Conservation (phyloP, 1,284 basidiomycete species). For the Sanguinoderma infundibulare region DNA sequence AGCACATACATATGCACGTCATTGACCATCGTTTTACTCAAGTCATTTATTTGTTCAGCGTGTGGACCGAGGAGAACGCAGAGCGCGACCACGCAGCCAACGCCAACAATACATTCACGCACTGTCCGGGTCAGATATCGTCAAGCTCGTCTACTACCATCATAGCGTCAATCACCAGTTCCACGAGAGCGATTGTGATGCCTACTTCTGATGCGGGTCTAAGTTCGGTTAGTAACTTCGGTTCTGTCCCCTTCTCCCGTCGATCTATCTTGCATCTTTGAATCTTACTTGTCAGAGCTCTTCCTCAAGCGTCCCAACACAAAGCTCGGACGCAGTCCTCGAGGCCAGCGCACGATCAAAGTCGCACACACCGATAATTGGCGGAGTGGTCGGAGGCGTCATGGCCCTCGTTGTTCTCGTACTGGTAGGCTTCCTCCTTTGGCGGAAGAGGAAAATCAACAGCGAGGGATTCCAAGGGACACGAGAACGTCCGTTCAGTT, state of each 20-base stretch:
- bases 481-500: not conserved
- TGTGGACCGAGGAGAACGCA: constrained; percentile 16
- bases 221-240: not conserved
- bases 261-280: not conserved
- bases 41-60: too few species aligned
- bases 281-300: not conserved
- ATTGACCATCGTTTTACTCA: too few species aligned
- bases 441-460: not conserved
- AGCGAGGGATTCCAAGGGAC: not conserved
- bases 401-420: not conserved
- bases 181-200: not conserved
- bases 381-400: not conserved
- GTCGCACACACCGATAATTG: not conserved
- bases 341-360: not conserved
- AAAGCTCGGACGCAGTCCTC: not conserved
- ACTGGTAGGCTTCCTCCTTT: not conserved
- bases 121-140: constrained; percentile 13
- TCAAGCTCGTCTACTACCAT: not conserved
- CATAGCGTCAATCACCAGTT: too few species aligned
- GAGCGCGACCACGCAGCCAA: constrained; percentile 8
- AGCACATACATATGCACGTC: not conserved
- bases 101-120: constrained; percentile 18
- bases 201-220: not conserved
- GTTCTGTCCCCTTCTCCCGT: not conserved
- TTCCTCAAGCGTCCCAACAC: not conserved